phyloP scores from a whole-genome alignment of 768 basidiomycete genomes.

The Hortiboletus campestris region DNA sequence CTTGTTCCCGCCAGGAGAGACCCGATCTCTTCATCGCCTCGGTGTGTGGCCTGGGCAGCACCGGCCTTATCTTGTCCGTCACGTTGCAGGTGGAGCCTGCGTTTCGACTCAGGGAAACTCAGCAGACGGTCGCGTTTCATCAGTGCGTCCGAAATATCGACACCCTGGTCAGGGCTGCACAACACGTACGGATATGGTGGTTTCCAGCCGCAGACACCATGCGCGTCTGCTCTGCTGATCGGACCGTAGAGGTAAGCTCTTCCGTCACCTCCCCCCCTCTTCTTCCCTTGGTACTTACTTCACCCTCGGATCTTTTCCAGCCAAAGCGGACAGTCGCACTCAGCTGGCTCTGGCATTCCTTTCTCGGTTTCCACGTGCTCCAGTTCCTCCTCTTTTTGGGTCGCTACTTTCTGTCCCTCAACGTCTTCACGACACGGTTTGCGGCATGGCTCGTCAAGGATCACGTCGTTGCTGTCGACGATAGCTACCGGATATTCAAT shows the following conservation, averaged over 20 bases:
- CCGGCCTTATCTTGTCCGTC: conserved; percentile 82
- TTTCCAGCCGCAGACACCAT: conserved; percentile 76
- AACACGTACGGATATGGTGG: conserved; percentile 97
- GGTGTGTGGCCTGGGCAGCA: conserved; percentile 86
- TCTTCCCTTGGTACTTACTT: too few relatives aligned
- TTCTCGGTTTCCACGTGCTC: conserved; percentile 77
- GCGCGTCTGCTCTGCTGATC: conserved; percentile 69
- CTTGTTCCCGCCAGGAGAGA: conserved; percentile 61
- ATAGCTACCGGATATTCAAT: conserved; percentile 85
- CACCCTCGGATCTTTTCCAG: conserved; percentile 35
- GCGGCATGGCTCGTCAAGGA: conserved; percentile 65
- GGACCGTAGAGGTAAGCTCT: conserved; percentile 70
- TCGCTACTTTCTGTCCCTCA: conserved; percentile 60
- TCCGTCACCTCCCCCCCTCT: conserved; percentile 10
- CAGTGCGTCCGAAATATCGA: conserved; percentile 60
- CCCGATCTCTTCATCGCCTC: conserved; percentile 85
- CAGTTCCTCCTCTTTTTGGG: conserved; percentile 83
- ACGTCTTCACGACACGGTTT: conserved; percentile 60
- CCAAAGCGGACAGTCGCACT: conserved; percentile 43
- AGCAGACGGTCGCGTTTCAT: conserved; percentile 60
- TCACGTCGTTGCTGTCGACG: conserved; percentile 63
- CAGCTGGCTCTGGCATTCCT: conserved; percentile 66
- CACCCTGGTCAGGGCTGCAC: conserved; percentile 54
- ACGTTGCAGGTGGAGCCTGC: conserved; percentile 77
- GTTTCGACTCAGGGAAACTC: conserved; percentile 76